phyloP scores from a whole-genome alignment of 495 filamentous ascomycete species.

The Geopyxis carbonaria region DNA sequence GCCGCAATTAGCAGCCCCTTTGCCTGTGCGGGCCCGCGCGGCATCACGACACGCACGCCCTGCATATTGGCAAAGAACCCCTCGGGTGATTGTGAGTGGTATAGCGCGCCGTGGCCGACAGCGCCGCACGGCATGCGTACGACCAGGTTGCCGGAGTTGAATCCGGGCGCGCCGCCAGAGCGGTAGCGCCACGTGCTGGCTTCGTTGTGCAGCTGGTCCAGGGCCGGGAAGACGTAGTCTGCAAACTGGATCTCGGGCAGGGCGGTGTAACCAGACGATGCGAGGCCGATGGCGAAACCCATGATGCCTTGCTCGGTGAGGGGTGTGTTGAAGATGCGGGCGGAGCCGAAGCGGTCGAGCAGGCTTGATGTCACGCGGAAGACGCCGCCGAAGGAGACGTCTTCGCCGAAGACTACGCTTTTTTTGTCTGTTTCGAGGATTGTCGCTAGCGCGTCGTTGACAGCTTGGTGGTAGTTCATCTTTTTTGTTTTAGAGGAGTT shows the following conservation, averaged over 20 bases:
- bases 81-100: constrained; percentile 91
- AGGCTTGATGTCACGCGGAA: constrained; percentile 91
- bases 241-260: constrained; percentile 97
- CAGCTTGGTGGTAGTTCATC: constrained; percentile 80
- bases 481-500: constrained; percentile 54
- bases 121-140: constrained; percentile 88
- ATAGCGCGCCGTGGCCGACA: constrained; percentile 90
- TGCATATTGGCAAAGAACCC: constrained; percentile 84
- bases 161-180: constrained; percentile 48
- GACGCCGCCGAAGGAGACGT: constrained; percentile 91
- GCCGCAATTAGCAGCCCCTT: constrained; percentile 73
- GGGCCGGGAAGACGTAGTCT: constrained; percentile 92
- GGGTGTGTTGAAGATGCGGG: constrained; percentile 93
- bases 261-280: constrained; percentile 80
- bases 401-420: constrained; percentile 86
- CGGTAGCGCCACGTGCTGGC: constrained; percentile 85
- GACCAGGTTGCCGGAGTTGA: constrained; percentile 60
- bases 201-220: constrained; percentile 96
- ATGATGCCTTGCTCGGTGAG: constrained; percentile 87
- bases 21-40: constrained; percentile 75
- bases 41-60: constrained; percentile 76
- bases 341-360: constrained; percentile 64
- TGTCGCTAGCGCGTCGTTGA: constrained; percentile 73
- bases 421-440: constrained; percentile 71
- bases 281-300: constrained; percentile 80